Base-by-base conservation (phyloP, 495 filamentous ascomycete genomes). In the Polyplosphaeria fusca region DNA sequence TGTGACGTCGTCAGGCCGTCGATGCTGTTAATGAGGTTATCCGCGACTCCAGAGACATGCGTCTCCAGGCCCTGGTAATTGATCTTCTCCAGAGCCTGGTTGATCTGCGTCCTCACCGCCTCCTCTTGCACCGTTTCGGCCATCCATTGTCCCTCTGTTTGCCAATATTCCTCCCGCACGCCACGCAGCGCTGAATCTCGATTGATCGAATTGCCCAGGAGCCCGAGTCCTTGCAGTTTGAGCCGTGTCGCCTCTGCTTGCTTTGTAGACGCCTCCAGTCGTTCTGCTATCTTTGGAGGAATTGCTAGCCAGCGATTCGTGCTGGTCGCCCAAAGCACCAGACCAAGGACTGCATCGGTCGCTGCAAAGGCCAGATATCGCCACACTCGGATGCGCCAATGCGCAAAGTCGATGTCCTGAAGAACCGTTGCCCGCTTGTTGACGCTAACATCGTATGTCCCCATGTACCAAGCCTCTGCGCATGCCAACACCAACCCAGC, bases 241-340 rank as follows among this genome's bases (percentile, higher is more conserved):
- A 68, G 63, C 38, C 71, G 71, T 24, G 74, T 70, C 12, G 68
- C 72, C 16, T 75, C 77, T 42, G 83, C 52, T 46, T 71, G 58
- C 41, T 70, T 60, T 49, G 77, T 61, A 16, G 71, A 71, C 5
- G 65, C 56, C 26, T 75, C 69, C 25, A 84, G 65, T 14, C 74
- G 69, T 23, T 84, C 80, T 5, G 69, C 72, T n/a, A 74, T 65
- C 11, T 71, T 68, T 1, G 76, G 72, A 25, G 79, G 79, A n/a
- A 69, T 67, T 47, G 78, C 77, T 60, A 84, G 80, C 66, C 77
- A 76, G 13, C 92, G 81, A 62, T 91, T 86, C 18, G 93, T 96
- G 20, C 82, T 79, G 0, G 85, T 80, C 13, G 91, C 74, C 70
- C 85, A 96, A 13, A 96, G 70, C 4, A 86, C 68, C 13, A 67